Base-by-base conservation (phyloP, 371 early-diverging fungal genomes). In the Mucor lusitanicus region DNA sequence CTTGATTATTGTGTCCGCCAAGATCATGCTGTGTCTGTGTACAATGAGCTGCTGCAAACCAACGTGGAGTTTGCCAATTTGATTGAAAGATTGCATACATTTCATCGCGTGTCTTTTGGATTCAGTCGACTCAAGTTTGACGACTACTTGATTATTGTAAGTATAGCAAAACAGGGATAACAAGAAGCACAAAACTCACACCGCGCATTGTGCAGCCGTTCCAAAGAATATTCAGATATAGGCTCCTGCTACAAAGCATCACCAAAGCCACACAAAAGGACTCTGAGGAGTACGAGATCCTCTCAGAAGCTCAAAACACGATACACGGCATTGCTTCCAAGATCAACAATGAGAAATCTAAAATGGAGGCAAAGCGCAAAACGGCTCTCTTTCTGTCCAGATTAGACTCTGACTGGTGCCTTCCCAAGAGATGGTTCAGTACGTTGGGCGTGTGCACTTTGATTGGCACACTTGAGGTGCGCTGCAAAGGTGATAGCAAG, bases 81-180 rank as follows among this genome's bases (percentile, higher is more conserved):
- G 9, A 65, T 73, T 60, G 74, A 72, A 25, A 62, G 72, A 9
- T 53, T 76, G 3, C 70, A 76, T 39, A 67, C 63, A n/a, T 65
- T 66, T 50, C 67, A 68, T 35, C 75, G 73, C 11, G 64, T 67
- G 3, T 66, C 71, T 3, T 64, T 59, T 33, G 68, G 69, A 15
- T 61, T 61, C 25, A 74, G 63, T 39, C 46, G 68, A 23, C 68
- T 81, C 9, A 73, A 72, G n/a, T 77, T 83, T 57, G 75, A 75
- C 35, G 84, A 83, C 28, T 83, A 81, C 58, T 39, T 83, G 44
- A 81, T 81, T 21, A 81, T 70, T 73, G 83, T 80, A 77, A 68
- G 44, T 15, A 33, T 33, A 9, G 30, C 30, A 33, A 7, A 33
- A 7, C 1, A 8, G 33, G 8, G 33, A 8, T 3, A 7, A 13